phyloP scores from a whole-genome alignment of 768 basidiomycete species.

The Hygrophoropsis aurantiaca region DNA sequence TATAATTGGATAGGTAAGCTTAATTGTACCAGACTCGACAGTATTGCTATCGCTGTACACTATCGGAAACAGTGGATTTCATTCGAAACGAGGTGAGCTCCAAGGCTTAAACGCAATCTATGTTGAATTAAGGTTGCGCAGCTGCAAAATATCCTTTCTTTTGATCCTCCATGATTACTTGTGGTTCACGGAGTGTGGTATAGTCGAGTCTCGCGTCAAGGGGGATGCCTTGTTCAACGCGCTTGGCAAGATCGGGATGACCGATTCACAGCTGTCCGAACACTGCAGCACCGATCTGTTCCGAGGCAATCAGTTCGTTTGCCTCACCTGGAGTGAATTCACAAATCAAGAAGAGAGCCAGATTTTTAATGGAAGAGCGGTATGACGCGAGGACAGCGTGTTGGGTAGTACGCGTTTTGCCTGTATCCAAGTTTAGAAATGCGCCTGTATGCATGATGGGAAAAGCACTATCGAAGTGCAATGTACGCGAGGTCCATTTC shows the following conservation, averaged over 20 bases:
- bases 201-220: constrained; percentile 18
- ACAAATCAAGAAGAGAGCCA: constrained; percentile 39
- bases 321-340: constrained; percentile 38
- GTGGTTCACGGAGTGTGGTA: constrained; percentile 21
- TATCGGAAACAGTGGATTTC: no score
- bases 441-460: not conserved
- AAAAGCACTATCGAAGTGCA: constrained; percentile 20
- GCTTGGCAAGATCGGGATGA: constrained; percentile 42
- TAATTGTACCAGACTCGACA: no score
- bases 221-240: constrained; percentile 29
- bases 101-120: no score
- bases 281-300: constrained; percentile 36
- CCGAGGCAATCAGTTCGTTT: constrained; percentile 30
- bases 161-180: constrained; percentile 15
- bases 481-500: constrained; percentile 33
- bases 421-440: constrained; percentile 6
- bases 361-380: constrained; percentile 33
- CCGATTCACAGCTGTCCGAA: constrained; percentile 39
- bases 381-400: constrained; percentile 43
- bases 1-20: no score
- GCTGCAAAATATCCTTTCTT: constrained; percentile 33
- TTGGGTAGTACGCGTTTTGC: constrained; percentile 32
- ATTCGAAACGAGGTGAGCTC: no score
- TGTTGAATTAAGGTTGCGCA: not conserved
- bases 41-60: no score